These are phyloP conservation scores for Penicillium pancosmium DNA, from an alignment of 495 filamentous ascomycete species.

Conservation along the genomic window DNA sequence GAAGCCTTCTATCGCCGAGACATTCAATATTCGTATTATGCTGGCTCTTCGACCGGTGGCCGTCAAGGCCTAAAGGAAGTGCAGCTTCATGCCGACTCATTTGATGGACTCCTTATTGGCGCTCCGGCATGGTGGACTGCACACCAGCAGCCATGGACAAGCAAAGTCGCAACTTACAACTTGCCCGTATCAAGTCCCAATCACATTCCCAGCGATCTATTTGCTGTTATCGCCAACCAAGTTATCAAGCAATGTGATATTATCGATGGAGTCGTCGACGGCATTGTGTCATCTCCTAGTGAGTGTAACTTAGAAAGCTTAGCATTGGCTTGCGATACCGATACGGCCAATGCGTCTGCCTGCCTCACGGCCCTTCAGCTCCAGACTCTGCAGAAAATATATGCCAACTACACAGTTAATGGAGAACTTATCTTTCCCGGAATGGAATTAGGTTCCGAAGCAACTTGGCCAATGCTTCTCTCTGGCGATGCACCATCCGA, in stretches of 20 bases:
- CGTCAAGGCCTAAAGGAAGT: conserved; percentile 57
- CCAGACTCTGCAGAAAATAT: neutral
- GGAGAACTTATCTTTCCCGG: neutral
- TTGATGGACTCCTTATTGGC: conserved; percentile 6
- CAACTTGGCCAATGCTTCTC: no score
- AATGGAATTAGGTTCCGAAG: neutral
- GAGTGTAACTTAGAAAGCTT: neutral
- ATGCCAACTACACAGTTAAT: neutral
- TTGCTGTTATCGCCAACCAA: neutral
- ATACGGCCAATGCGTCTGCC: neutral
- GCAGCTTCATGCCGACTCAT: conserved; percentile 53
- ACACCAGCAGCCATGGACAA: neutral
- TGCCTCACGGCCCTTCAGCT: neutral
- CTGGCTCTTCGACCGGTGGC: conserved; percentile 62
- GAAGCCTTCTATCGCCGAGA: conserved; percentile 45
- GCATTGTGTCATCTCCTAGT: neutral
- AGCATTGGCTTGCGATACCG: neutral
- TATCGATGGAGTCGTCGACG: neutral
- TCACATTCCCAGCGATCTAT: neutral
- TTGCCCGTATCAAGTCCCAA: neutral
- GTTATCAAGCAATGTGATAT: neutral
- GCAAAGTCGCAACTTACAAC: neutral
- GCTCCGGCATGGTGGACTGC: neutral
- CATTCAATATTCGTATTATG: conserved; percentile 55
- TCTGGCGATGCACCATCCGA: neutral